Percentiles rank a stretch among this genome's conserved stretches.
Evolutionary conservation across 2,329 filamentous ascomycete species (phyloP).

Genomic region (Nothophaeocryptopus gaeumannii): DNA sequence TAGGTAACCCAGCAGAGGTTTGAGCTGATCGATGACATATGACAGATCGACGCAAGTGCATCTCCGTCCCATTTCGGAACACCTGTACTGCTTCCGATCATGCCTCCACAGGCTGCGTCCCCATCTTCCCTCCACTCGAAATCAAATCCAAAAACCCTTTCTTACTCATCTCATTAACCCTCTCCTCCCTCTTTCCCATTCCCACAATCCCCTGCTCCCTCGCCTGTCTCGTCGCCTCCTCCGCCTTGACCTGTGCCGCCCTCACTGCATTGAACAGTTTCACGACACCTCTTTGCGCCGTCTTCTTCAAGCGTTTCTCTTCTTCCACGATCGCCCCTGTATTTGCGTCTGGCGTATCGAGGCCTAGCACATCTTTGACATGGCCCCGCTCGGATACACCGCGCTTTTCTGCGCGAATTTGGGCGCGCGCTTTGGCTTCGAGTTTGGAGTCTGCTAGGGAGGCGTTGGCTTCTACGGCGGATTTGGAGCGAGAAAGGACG

Average conservation of each 20-base stretch:
- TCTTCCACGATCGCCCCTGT: constrained; percentile 60
- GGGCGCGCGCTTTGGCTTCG: constrained; percentile 74
- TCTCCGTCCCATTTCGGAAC: too few relatives aligned
- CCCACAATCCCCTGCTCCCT: constrained; percentile 74
- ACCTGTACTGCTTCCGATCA: too few relatives aligned
- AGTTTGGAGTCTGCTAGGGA: constrained; percentile 72
- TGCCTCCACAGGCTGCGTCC: too few relatives aligned
- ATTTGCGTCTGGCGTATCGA: constrained; percentile 50
- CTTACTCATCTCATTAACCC: constrained; percentile 92
- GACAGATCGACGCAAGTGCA: too few relatives aligned
- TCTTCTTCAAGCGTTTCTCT: constrained; percentile 79
- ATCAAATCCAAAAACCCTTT: constrained; percentile 95
- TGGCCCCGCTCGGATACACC: constrained; percentile 80
- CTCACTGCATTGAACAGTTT: constrained; percentile 95
- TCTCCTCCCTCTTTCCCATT: constrained; percentile 75
- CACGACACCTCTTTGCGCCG: constrained; percentile 87
- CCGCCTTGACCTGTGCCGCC: constrained; percentile 84
- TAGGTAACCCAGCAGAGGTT: constrained; percentile 1
- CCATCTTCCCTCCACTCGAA: constrained; percentile 51
- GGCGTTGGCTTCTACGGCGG: constrained; percentile 68
- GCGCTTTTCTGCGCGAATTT: constrained; percentile 77
- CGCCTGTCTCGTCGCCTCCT: constrained; percentile 69
- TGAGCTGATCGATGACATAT: background rate
- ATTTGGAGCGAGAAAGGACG: constrained; percentile 79
- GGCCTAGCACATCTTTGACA: constrained; percentile 77